Percentiles rank a stretch among this genome's conserved stretches.
These are phyloP conservation scores for Mesembryanthemum crystallinum DNA, from an alignment of 148 eudicot species.

Conservation along the genomic window DNA sequence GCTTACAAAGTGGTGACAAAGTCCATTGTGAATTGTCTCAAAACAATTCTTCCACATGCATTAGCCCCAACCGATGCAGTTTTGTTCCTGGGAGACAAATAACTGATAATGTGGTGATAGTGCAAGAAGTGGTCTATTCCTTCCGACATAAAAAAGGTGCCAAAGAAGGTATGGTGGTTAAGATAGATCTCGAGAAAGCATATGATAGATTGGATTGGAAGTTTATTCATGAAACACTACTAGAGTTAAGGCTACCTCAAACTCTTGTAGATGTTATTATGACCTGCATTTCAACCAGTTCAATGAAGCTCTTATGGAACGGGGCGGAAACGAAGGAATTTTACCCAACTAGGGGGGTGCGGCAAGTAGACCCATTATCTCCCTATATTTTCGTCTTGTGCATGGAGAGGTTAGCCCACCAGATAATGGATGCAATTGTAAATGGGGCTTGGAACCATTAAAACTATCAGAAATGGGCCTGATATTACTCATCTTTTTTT, in stretches of 20 bases:
- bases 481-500: no score
- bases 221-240: background rate
- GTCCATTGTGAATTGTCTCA: background rate
- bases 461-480: no score
- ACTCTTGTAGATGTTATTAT: background rate
- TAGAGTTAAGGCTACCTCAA: background rate
- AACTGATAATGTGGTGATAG: background rate
- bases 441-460: no score
- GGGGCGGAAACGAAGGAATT: background rate
- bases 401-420: background rate
- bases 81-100: background rate
- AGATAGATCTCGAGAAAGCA: no score
- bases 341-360: background rate
- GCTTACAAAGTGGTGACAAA: background rate
- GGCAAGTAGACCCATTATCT: background rate
- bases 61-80: background rate
- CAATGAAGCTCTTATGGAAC: background rate
- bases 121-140: background rate
- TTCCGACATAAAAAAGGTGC: background rate
- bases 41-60: background rate
- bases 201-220: background rate
- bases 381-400: background rate
- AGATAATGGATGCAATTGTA: no score
- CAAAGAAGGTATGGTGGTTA: background rate
- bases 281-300: background rate